Evolutionary conservation across 2,329 filamentous ascomycete genomes (phyloP).

Genomic region (Sporothrix luriei): DNA sequence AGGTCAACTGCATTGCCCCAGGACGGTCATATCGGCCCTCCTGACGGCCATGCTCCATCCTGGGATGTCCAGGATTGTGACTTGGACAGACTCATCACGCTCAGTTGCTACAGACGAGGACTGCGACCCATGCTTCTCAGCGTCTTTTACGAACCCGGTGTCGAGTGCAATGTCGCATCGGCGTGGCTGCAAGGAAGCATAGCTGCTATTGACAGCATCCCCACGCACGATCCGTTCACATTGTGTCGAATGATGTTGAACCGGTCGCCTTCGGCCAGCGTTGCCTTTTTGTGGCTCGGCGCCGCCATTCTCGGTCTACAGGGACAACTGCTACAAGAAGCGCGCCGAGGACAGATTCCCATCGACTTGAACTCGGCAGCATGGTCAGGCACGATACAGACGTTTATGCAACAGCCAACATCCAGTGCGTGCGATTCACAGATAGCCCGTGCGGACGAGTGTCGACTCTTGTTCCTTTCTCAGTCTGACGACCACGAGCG

Average conservation of each 20-base stretch:
- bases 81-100: slow-evolving; percentile 38
- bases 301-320: slow-evolving; percentile 37
- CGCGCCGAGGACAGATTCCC: slow-evolving; percentile 38
- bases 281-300: slow-evolving; percentile 41
- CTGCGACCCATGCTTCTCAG: slow-evolving; percentile 39
- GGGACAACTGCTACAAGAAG: slow-evolving; percentile 35
- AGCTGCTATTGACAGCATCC: slow-evolving; percentile 37
- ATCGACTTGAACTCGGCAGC: slow-evolving; percentile 40
- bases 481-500: slow-evolving; percentile 36
- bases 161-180: slow-evolving; percentile 41
- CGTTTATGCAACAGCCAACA: slow-evolving; percentile 40
- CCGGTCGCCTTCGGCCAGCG: slow-evolving; percentile 36
- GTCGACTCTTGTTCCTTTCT: slow-evolving; percentile 40
- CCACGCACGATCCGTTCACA: slow-evolving; percentile 30
- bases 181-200: slow-evolving; percentile 41
- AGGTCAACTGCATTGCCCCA: slow-evolving; percentile 6
- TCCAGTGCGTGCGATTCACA: slow-evolving; percentile 31
- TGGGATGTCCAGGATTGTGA: slow-evolving; percentile 21
- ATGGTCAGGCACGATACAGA: slow-evolving; percentile 40
- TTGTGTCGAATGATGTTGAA: slow-evolving; percentile 40
- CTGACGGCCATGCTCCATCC: neutral
- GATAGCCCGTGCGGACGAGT: slow-evolving; percentile 41
- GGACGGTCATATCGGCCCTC: neutral
- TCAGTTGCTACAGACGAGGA: slow-evolving; percentile 39
- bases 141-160: slow-evolving; percentile 39